Percentiles rank a stretch among this genome's conserved stretches.
These are phyloP conservation scores for Tylopilus intermedius DNA, from an alignment of 768 basidiomycete genomes.

Conservation along the genomic window DNA sequence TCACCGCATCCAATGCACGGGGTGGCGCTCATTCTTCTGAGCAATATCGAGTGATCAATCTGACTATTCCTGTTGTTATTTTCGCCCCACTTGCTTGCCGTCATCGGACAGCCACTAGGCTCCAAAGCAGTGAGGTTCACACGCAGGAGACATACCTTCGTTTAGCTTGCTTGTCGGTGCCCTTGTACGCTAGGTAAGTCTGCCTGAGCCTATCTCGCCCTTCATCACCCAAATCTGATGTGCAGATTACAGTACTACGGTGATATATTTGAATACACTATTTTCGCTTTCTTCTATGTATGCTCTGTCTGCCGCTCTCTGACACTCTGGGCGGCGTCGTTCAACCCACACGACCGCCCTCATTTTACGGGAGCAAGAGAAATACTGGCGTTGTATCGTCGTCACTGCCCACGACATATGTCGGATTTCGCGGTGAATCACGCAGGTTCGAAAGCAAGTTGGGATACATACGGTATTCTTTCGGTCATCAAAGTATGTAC, in stretches of 20 bases:
- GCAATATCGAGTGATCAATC: conserved; percentile 48
- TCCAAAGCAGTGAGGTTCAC: conserved; percentile 45
- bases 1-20: conserved; percentile 52
- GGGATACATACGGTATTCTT: conserved; percentile 22
- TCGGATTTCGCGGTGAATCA: conserved; percentile 27
- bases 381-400: conserved; percentile 22
- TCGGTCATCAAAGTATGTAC: neutral
- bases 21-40: conserved; percentile 81
- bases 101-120: conserved; percentile 22
- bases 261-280: conserved; percentile 3
- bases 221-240: neutral
- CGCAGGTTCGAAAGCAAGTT: conserved; percentile 35
- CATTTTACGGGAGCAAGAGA: conserved; percentile 94
- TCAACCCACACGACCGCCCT: conserved; percentile 73
- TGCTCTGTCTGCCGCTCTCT: conserved; percentile 53
- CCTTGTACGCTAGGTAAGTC: conserved; percentile 17
- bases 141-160: conserved; percentile 39
- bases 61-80: conserved; percentile 33
- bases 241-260: neutral
- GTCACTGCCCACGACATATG: conserved; percentile 33
- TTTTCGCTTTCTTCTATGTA: neutral
- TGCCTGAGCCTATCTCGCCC: neutral
- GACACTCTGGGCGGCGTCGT: conserved; percentile 92
- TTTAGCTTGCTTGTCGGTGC: neutral
- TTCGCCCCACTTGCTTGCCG: conserved; percentile 37